Evolutionary conservation across 2,329 filamentous ascomycete genomes (phyloP), one percentile per base, ranked within the genome.

Genomic region (Plenodomus lindquistii): DNA sequence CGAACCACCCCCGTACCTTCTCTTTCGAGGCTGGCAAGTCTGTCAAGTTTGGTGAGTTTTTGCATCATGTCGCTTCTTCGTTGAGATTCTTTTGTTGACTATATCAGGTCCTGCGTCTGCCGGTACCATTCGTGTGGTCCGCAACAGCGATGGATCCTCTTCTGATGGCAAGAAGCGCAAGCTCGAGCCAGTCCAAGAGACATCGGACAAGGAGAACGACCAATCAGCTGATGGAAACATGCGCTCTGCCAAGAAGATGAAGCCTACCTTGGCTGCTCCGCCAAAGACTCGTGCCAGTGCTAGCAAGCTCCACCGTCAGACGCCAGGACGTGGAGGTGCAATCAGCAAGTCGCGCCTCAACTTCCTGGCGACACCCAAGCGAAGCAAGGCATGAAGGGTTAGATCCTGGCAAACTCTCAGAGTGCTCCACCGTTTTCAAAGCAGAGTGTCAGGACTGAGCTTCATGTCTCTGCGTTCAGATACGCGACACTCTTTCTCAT

Each of bases 1-100:
- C 52, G 8, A 63, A 54, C 43, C 69, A 65, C 1, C 69, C 75
- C 6, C 69, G 69, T 19, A 69, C 75, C 46, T 81, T 81, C 62
- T 80, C 76, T 4, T 79, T 81, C 70, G 68, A 76, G 51, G 73
- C 76, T 20, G 73, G 71, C 50, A 71, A 73, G 43, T 63, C 67
- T 17, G 75, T 80, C 53, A 67, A 70, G 19, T 80, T 80, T 48
- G 59, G 61, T 61, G 46, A 37, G 54, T 52, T 3, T 1, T 19
- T 13, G 2, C 10, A 1, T 6, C 21, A 7, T 39, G 10, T 35
- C 35, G 6, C n/a, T 31, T 20, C 10, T 5, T 19, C 13, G 10
- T 35, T 1, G 13, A 13, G 35, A 31, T 15, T 11, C 6, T 15
- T 31, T 31, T 41, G 17, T 34, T 52, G n/a, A 51, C 19, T 22